These are phyloP conservation scores for Xylaria grammica DNA, from an alignment of 495 filamentous ascomycete species.

Conservation along the genomic window DNA sequence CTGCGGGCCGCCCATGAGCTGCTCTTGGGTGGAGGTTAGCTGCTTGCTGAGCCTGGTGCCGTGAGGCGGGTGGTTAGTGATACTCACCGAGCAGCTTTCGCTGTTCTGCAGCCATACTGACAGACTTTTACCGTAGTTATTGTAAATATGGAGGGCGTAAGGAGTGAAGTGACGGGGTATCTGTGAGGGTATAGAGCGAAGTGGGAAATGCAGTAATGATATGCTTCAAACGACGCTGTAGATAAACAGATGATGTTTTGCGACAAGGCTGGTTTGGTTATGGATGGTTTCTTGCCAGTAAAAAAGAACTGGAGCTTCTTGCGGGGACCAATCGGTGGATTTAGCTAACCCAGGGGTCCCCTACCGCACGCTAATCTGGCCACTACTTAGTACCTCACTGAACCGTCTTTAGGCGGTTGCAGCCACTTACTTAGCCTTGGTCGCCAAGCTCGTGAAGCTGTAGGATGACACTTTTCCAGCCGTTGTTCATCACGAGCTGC, in stretches of 20 bases:
- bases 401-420: too few species aligned
- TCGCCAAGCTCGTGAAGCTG: background rate
- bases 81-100: constrained; percentile 86
- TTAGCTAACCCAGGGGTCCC: constrained; percentile 19
- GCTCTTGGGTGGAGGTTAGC: constrained; percentile 58
- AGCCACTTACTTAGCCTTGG: background rate
- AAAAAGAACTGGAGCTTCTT: constrained; percentile 22
- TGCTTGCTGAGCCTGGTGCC: background rate
- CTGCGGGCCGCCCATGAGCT: constrained; percentile 78
- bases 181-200: background rate
- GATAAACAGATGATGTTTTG: constrained; percentile 2
- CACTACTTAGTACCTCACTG: background rate
- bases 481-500: constrained; percentile 28
- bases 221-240: background rate
- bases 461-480: constrained; percentile 28
- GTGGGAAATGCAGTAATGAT: background rate
- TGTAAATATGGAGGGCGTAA: background rate
- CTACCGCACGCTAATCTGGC: constrained; percentile 21
- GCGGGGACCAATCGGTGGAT: constrained; percentile 37
- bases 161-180: background rate
- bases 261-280: constrained; percentile 27
- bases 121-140: background rate
- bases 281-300: constrained; percentile 7
- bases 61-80: background rate
- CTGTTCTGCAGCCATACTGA: constrained; percentile 89